Evolutionary conservation across 1,284 basidiomycete genomes (phyloP).

Genomic region (Moesziomyces globuligerus): DNA sequence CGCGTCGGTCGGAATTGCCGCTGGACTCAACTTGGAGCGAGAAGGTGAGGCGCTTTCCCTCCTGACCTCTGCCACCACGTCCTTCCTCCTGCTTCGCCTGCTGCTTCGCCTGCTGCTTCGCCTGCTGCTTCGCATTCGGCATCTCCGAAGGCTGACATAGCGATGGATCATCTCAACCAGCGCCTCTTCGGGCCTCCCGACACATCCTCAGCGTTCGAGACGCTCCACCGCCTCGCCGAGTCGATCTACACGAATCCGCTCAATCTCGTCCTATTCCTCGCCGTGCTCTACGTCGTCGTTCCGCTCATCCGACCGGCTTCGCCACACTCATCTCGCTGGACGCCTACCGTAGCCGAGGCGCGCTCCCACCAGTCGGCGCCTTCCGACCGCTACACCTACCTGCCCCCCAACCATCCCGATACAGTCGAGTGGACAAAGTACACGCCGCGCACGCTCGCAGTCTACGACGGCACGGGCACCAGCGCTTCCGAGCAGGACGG

Average conservation of each 20-base stretch:
- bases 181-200: slow-evolving; percentile 6
- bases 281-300: slow-evolving; percentile 48
- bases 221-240: slow-evolving; percentile 15
- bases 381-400: slow-evolving; percentile 49
- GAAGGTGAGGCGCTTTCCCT: neutral
- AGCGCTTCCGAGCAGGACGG: slow-evolving; percentile 9
- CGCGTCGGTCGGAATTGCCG: neutral
- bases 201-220: neutral
- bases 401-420: slow-evolving; percentile 56
- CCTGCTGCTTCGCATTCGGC: neutral
- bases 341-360: slow-evolving; percentile 38
- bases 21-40: neutral
- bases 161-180: slow-evolving; percentile 19
- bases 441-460: slow-evolving; percentile 62
- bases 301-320: slow-evolving; percentile 46
- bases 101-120: no score
- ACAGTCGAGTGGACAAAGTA: slow-evolving; percentile 58
- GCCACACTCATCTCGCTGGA: slow-evolving; percentile 39
- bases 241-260: slow-evolving; percentile 58
- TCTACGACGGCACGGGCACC: slow-evolving; percentile 58
- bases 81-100: neutral
- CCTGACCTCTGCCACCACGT: neutral
- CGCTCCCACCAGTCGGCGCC: slow-evolving; percentile 33
- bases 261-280: slow-evolving; percentile 46
- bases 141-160: neutral